Evolutionary conservation across 2,329 filamentous ascomycete species (phyloP).

Genomic region (Aspergillus calidoustus): DNA sequence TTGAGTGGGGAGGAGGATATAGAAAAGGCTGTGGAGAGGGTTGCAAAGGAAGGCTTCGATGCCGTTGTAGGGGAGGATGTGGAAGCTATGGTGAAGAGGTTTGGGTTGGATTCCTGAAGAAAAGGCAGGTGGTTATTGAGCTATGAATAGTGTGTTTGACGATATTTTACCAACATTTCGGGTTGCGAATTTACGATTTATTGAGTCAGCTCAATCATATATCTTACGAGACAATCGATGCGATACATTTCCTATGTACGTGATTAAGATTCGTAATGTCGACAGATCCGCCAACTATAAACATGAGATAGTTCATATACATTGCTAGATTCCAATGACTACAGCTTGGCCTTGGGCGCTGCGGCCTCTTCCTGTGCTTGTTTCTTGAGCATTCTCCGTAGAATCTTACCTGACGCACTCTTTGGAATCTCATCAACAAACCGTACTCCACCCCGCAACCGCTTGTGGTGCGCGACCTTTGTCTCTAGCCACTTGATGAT

Average conservation of each 20-base stretch:
- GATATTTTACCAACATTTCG: not conserved
- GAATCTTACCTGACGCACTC: conserved; percentile 54
- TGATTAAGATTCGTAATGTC: too few species aligned
- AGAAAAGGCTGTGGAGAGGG: conserved; percentile 51
- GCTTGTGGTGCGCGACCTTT: conserved; percentile 52
- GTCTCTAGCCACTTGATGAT: conserved; percentile 48
- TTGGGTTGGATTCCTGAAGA: not conserved
- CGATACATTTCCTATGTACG: too few species aligned
- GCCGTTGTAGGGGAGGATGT: conserved; percentile 57
- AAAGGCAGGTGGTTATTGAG: not conserved
- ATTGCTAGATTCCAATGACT: conserved; percentile 14
- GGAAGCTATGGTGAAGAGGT: conserved; percentile 47
- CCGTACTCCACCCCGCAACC: conserved; percentile 50
- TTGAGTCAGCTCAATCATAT: not conserved
- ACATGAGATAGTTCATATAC: not conserved
- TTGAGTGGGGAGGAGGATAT: conserved; percentile 55
- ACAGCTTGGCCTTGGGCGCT: conserved; percentile 48
- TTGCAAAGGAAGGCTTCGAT: conserved; percentile 52
- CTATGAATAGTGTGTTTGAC: not conserved
- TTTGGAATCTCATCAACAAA: conserved; percentile 54
- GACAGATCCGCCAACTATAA: not conserved
- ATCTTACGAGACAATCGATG: too few species aligned
- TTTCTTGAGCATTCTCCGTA: conserved; percentile 51
- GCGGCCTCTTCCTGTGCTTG: conserved; percentile 45
- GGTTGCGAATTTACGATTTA: not conserved